Percentiles rank a stretch among this genome's conserved stretches.
Evolutionary conservation across 164 flowering plant species (phyloP).

Genomic region (Aristolochia contorta): DNA sequence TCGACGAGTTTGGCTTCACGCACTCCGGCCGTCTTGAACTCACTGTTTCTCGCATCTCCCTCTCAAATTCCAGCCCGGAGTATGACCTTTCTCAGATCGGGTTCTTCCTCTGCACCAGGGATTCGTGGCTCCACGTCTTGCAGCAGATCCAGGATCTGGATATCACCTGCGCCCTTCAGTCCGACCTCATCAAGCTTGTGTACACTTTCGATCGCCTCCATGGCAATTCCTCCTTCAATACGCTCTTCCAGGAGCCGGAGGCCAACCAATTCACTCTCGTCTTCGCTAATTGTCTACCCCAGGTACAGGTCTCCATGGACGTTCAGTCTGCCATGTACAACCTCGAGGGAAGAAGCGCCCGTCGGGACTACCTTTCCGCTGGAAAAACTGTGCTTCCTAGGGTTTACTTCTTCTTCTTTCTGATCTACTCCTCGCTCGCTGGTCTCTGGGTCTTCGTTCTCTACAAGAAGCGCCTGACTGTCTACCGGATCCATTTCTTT

Average conservation of each 20-base stretch:
- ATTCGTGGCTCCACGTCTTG: conserved; percentile 71
- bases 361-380: conserved; percentile 68
- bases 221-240: conserved; percentile 4
- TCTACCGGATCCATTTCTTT: conserved; percentile 66
- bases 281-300: conserved; percentile 65
- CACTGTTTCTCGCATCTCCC: conserved; percentile 41
- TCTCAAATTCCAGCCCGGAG: conserved; percentile 32
- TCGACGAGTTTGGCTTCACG: conserved; percentile 91
- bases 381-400: conserved; percentile 67
- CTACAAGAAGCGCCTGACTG: conserved; percentile 53
- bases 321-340: conserved; percentile 33
- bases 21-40: conserved; percentile 69
- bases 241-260: conserved; percentile 9
- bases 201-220: conserved; percentile 33
- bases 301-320: conserved; percentile 28
- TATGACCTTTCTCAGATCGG: conserved; percentile 51
- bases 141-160: conserved; percentile 55
- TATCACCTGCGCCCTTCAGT: conserved; percentile 65
- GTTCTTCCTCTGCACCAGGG: conserved; percentile 80
- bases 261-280: conserved; percentile 67
- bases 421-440: conserved; percentile 38
- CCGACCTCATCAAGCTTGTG: conserved; percentile 35
- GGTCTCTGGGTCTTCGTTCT: conserved; percentile 51
- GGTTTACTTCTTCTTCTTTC: conserved; percentile 57
- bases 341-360: conserved; percentile 33